phyloP scores from a whole-genome alignment of 2,329 filamentous ascomycete genomes.

The Pestalotiopsis sp. region DNA sequence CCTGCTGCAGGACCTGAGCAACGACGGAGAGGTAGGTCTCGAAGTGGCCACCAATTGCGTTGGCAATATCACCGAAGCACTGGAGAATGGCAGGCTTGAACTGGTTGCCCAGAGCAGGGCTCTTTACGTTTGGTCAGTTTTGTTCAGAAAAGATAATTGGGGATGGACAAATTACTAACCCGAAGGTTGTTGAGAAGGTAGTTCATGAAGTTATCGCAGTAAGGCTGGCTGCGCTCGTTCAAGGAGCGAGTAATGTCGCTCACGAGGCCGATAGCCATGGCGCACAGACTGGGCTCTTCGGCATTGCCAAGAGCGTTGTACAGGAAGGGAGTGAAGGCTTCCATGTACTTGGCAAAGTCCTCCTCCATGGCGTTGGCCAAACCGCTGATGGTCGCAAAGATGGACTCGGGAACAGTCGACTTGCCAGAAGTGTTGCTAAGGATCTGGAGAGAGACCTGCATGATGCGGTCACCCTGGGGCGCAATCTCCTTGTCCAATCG shows the following conservation, averaged over 20 bases:
- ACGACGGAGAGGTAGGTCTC: conserved; percentile 92
- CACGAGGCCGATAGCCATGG: conserved; percentile 95
- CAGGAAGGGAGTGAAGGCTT: conserved; percentile 86
- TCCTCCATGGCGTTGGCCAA: conserved; percentile 89
- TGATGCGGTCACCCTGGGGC: conserved; percentile 89
- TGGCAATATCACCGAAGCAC: conserved; percentile 96
- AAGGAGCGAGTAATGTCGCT: conserved; percentile 94
- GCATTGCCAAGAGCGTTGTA: conserved; percentile 95
- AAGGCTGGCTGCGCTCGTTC: conserved; percentile 87
- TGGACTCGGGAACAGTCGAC: conserved; percentile 90
- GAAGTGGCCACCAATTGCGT: conserved; percentile 88
- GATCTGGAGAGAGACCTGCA: conserved; percentile 83
- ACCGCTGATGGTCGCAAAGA: conserved; percentile 91
- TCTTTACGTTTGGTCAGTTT: conserved; percentile 45
- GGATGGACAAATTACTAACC: conserved; percentile 46
- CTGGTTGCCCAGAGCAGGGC: conserved; percentile 84
- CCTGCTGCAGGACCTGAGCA: conserved; percentile 90
- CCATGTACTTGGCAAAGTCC: conserved; percentile 97
- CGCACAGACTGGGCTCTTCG: conserved; percentile 90
- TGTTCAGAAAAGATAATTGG: background rate
- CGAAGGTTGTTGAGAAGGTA: conserved; percentile 88
- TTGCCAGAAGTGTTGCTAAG: conserved; percentile 76
- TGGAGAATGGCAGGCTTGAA: conserved; percentile 98
- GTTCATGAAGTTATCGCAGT: conserved; percentile 98
- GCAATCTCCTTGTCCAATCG: conserved; percentile 88